A percentile compares a stretch with the other conserved stretches of the same genome.
Evolutionary conservation across 2,329 filamentous ascomycete species (phyloP).

Genomic region (Phialocephala subalpina): DNA sequence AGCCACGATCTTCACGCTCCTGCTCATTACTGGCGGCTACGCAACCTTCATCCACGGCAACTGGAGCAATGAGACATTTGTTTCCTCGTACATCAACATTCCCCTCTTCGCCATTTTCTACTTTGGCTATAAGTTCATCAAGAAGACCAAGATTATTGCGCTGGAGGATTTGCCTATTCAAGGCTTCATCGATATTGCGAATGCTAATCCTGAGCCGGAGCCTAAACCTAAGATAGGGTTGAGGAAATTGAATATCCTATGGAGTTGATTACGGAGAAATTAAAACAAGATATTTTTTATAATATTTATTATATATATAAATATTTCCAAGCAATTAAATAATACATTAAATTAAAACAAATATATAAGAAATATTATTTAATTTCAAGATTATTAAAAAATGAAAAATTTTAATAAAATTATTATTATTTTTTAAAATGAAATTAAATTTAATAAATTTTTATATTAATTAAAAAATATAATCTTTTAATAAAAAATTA

Average conservation of each 20-base stretch:
- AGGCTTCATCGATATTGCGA: slow-evolving; percentile 48
- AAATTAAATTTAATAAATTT: no score
- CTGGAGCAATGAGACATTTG: slow-evolving; percentile 64
- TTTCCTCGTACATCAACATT: slow-evolving; percentile 71
- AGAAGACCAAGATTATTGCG: slow-evolving; percentile 53
- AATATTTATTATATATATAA: no score
- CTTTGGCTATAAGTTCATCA: slow-evolving; percentile 61
- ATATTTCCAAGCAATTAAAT: no score
- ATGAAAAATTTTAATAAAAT: no score
- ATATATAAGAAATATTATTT: no score
- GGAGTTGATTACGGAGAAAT: slow-evolving; percentile 18
- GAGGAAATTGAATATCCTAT: slow-evolving; percentile 38
- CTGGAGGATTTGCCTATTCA: slow-evolving; percentile 48
- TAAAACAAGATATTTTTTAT: no score
- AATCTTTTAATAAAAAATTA: no score
- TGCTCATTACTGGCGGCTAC: slow-evolving; percentile 70
- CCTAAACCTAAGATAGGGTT: slow-evolving; percentile 29
- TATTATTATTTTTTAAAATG: no score
- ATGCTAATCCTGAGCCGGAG: slow-evolving; percentile 37
- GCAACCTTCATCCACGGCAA: slow-evolving; percentile 66
- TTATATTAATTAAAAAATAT: no score
- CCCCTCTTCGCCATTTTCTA: slow-evolving; percentile 63
- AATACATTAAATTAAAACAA: no score
- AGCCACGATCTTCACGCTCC: slow-evolving; percentile 57
- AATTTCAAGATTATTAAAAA: no score